Base-by-base conservation (phyloP, 768 basidiomycete genomes). In the Russula abietina region DNA sequence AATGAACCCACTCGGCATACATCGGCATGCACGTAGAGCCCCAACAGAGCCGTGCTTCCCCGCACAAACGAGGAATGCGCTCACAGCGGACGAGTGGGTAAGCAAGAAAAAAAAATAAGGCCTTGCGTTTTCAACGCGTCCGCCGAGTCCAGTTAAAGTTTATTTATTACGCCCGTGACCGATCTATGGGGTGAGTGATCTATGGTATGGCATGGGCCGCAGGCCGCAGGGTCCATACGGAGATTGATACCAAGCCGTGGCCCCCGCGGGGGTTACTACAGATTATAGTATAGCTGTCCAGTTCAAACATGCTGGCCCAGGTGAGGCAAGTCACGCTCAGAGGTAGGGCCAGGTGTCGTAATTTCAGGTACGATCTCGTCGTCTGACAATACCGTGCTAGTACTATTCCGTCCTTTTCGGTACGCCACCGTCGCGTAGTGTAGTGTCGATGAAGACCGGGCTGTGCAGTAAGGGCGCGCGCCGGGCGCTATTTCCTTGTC, bases 51-150 rank as follows among this genome's bases (percentile, higher is more conserved):
- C n/a, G n/a, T n/a, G n/a, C n/a, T n/a, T n/a, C n/a, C n/a, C n/a
- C n/a, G n/a, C n/a, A n/a, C n/a, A n/a, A 30, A 30, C 28, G 28
- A 30, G 28, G 28, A 30, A 30, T 43, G 48, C 61, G 55, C 49
- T 56, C 32, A 36, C 36, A 28, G 16, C 61, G 61, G 51, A 62
- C n/a, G 26, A 10, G 51, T 58, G 38, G 14, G 45, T 59, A 63
- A 59, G 61, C 52, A 46, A n/a, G 2, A 4, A 43, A 36, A 36
- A 36, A 36, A 36, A 11, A 33, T 6, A 10, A 33, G 9, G 1
- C 32, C 8, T 33, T 33, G 32, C 32, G 36, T 36, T 12, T 36
- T 36, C 36, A 36, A 36, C 12, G 28, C 28, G 28, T 30, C 5
- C 28, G 28, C 5, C 28, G 28, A 30, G 28, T 30, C 28, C 5